Conservation (phyloP, 2,329 filamentous ascomycete genomes). For the Aspergillus sp. region DNA sequence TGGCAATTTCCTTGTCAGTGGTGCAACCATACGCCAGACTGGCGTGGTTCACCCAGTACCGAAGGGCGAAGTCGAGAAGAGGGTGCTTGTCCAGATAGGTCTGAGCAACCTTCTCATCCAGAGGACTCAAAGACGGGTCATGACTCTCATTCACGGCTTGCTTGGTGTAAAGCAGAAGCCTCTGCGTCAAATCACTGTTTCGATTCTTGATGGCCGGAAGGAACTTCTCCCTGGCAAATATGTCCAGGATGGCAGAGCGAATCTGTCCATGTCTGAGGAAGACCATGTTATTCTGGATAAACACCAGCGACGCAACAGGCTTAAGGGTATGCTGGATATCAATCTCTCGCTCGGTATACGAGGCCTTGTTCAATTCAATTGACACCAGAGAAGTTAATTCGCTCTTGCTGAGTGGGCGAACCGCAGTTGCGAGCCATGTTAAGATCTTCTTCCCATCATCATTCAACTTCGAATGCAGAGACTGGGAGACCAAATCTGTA, state of each 20-base stretch:
- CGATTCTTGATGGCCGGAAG: constrained; percentile 32
- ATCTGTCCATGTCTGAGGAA: constrained; percentile 41
- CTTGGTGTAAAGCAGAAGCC: constrained; percentile 41
- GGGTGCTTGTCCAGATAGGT: constrained; percentile 36
- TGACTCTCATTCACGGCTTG: constrained; percentile 29
- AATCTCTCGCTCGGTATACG: constrained; percentile 25
- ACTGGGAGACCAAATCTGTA: constrained; percentile 34
- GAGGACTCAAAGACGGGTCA: constrained; percentile 32
- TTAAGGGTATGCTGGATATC: constrained; percentile 30
- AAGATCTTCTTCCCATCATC: constrained; percentile 37
- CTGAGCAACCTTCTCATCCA: constrained; percentile 28
- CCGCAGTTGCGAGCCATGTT: constrained; percentile 40
- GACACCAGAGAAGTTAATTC: constrained; percentile 35
- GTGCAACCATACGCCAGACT: constrained; percentile 45
- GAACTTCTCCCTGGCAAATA: constrained; percentile 34
- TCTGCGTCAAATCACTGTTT: constrained; percentile 34
- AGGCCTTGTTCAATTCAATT: constrained; percentile 34
- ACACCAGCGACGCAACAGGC: constrained; percentile 35
- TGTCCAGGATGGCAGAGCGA: constrained; percentile 32
- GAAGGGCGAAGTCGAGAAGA: constrained; percentile 50
- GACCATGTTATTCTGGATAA: constrained; percentile 36
- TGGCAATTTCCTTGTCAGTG: constrained; percentile 38
- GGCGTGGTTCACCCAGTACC: constrained; percentile 53
- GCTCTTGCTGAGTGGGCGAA: constrained; percentile 35
- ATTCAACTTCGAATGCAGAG: constrained; percentile 27